These are phyloP conservation scores for Echria macrotheca DNA, from an alignment of 495 filamentous ascomycete species.

Conservation along the genomic window DNA sequence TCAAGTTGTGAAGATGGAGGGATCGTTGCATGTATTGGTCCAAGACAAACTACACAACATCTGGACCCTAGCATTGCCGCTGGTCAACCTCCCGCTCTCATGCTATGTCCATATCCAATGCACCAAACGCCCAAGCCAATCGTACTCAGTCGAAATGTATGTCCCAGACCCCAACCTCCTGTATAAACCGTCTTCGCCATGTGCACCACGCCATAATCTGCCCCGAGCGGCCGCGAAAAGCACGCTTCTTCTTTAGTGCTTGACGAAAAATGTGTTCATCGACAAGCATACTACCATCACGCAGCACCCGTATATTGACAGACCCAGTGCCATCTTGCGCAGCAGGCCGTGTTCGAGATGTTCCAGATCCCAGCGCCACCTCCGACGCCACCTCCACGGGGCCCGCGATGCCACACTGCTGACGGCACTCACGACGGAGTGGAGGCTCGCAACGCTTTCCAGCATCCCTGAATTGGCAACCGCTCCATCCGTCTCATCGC, in stretches of 20 bases:
- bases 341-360: constrained; percentile 51
- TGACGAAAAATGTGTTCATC: constrained; percentile 55
- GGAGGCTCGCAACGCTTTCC: constrained; percentile 41
- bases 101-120: constrained; percentile 3
- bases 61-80: too few relatives aligned
- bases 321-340: constrained; percentile 63
- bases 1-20: too few relatives aligned
- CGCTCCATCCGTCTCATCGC: constrained; percentile 40
- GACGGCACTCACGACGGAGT: constrained; percentile 35
- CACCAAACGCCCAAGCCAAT: constrained; percentile 9
- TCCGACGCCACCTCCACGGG: constrained; percentile 26
- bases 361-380: constrained; percentile 47
- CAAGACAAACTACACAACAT: too few relatives aligned
- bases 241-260: not conserved
- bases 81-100: too few relatives aligned
- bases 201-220: too few relatives aligned
- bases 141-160: not conserved
- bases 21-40: too few relatives aligned
- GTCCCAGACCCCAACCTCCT: too few relatives aligned
- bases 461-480: constrained; percentile 36
- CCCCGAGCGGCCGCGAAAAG: not conserved
- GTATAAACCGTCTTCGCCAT: too few relatives aligned
- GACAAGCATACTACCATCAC: constrained; percentile 87
- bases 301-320: constrained; percentile 75
- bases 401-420: too few relatives aligned